phyloP scores from a whole-genome alignment of 305 asterid genomes.

The Fraxinus ornus region DNA sequence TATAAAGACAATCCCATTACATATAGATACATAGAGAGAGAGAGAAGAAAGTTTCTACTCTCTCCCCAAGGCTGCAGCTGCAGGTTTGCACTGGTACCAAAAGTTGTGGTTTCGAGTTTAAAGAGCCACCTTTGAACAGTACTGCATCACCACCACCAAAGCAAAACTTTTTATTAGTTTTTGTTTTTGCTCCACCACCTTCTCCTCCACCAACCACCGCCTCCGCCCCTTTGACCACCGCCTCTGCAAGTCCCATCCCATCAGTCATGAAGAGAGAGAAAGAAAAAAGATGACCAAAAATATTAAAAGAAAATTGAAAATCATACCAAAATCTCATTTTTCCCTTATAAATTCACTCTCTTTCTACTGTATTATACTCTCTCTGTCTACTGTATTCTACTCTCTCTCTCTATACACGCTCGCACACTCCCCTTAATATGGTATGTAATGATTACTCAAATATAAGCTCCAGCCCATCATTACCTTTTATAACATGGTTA shows the following conservation, averaged over 20 bases:
- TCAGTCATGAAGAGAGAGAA: constrained; percentile 9
- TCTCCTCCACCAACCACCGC: constrained; percentile 1
- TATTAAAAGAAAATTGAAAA: not conserved
- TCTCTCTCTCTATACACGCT: not conserved
- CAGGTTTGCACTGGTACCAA: constrained; percentile 41
- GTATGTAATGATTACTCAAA: constrained; percentile 48
- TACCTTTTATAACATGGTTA: constrained; percentile 44
- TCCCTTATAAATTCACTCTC: not conserved
- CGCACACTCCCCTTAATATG: constrained; percentile 4
- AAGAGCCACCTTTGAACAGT: not conserved
- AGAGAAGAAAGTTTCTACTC: constrained; percentile 30
- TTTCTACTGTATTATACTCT: not conserved
- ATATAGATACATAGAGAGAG: constrained; percentile 20
- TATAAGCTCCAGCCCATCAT: constrained; percentile 57
- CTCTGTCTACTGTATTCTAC: not conserved
- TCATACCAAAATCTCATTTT: not conserved
- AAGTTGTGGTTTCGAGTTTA: constrained; percentile 40
- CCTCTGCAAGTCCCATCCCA: constrained; percentile 24
- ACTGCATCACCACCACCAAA: not conserved
- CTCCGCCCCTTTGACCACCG: constrained; percentile 21
- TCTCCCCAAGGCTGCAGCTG: constrained; percentile 41
- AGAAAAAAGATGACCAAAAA: not conserved
- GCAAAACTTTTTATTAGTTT: not conserved
- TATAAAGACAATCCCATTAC: constrained; percentile 27
- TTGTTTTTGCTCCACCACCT: not conserved